Conservation (phyloP, 192 early-diverging fungal species). For the Mortierella claussenii region DNA sequence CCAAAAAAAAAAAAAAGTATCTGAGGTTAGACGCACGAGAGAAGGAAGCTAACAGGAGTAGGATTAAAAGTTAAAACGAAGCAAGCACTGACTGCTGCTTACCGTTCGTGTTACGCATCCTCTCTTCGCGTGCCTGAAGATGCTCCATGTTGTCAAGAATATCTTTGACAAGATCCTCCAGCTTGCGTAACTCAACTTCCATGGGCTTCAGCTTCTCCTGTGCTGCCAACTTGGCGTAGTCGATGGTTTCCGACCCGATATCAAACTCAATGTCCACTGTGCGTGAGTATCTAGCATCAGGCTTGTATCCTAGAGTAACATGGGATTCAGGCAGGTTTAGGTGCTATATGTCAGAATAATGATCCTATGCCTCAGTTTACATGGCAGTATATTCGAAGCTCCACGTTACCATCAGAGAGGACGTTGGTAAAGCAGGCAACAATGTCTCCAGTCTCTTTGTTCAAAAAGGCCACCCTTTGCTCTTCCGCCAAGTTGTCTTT, state of each 20-base stretch:
- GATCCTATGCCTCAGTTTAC: too few species aligned
- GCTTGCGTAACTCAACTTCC: constrained; percentile 86
- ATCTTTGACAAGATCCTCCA: constrained; percentile 81
- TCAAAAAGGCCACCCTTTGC: constrained; percentile 78
- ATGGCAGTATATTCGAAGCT: too few species aligned
- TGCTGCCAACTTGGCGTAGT: constrained; percentile 72
- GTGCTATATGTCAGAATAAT: neutral
- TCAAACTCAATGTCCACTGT: constrained; percentile 82
- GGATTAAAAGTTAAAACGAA: neutral
- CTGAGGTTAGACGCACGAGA: neutral
- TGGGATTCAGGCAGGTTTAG: too few species aligned
- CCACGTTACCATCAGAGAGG: constrained; percentile 66
- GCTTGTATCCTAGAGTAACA: constrained; percentile 56
- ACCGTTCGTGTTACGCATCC: constrained; percentile 92
- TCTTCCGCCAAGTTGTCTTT: constrained; percentile 73
- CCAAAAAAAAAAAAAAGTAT: constrained; percentile 3
- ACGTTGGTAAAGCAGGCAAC: constrained; percentile 87
- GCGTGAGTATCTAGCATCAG: constrained; percentile 64
- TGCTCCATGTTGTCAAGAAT: constrained; percentile 89
- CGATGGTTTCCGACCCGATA: constrained; percentile 87
- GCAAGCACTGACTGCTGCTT: constrained; percentile 9
- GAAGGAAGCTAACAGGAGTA: neutral
- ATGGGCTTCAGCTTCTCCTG: constrained; percentile 88
- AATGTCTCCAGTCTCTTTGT: constrained; percentile 86
- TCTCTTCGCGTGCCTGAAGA: constrained; percentile 81